Percentiles rank a stretch among this genome's conserved stretches.
Evolutionary conservation across 2,329 filamentous ascomycete genomes (phyloP).

Genomic region (Cadophora luteo-olivacea): DNA sequence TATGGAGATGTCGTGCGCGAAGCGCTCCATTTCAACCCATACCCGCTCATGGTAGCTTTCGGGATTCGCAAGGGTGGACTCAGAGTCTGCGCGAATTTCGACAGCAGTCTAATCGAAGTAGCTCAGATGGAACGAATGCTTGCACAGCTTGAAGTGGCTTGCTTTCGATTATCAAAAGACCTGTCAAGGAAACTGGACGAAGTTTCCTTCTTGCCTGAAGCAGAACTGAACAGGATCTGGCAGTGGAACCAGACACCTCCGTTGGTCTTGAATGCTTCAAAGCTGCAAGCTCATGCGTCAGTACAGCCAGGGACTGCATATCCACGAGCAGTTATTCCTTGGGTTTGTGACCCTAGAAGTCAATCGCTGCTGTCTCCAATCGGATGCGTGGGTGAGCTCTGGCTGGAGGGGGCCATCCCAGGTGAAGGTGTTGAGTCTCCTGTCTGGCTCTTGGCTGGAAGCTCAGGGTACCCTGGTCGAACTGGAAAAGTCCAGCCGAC

Average conservation of each 20-base stretch:
- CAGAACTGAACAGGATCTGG: slow-evolving; percentile 52
- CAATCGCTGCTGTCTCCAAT: slow-evolving; percentile 48
- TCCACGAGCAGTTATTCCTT: slow-evolving; percentile 45
- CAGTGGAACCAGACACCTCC: slow-evolving; percentile 49
- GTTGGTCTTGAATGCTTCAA: slow-evolving; percentile 43
- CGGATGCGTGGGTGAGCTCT: slow-evolving; percentile 48
- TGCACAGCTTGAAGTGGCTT: slow-evolving; percentile 43
- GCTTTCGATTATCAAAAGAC: slow-evolving; percentile 35
- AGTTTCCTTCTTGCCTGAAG: slow-evolving; percentile 42
- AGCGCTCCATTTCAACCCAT: slow-evolving; percentile 52
- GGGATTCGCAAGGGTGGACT: slow-evolving; percentile 52
- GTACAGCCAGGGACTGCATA: slow-evolving; percentile 43
- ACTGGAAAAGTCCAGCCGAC: slow-evolving; percentile 40
- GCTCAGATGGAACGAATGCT: slow-evolving; percentile 49
- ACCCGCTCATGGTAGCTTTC: slow-evolving; percentile 56
- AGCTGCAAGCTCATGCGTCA: slow-evolving; percentile 30
- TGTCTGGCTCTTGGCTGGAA: slow-evolving; percentile 47
- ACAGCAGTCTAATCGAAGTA: slow-evolving; percentile 46
- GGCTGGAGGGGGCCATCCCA: slow-evolving; percentile 49
- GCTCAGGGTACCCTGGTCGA: slow-evolving; percentile 42
- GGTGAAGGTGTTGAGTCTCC: slow-evolving; percentile 42
- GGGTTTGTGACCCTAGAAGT: slow-evolving; percentile 46
- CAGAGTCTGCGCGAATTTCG: slow-evolving; percentile 52
- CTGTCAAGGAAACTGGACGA: slow-evolving; percentile 41
- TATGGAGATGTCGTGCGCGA: slow-evolving; percentile 44